Conservation (phyloP, 345 rosid species). For the Moricandia arvensis region DNA sequence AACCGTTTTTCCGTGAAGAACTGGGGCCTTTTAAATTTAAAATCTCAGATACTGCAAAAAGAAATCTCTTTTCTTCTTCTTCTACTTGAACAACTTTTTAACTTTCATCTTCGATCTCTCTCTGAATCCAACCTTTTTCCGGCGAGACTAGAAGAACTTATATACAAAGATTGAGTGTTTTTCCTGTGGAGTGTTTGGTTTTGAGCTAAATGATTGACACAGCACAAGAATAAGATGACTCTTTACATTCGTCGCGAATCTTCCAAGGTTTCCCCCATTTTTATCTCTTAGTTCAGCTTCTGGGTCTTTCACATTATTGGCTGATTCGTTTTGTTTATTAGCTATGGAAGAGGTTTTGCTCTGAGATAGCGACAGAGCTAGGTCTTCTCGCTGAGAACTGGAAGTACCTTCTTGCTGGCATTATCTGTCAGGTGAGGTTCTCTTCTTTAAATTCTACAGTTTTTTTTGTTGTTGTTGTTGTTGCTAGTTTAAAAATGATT, state of each 20-base stretch:
- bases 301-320: neutral
- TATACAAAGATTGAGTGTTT: neutral
- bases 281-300: neutral
- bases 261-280: slow-evolving; percentile 58
- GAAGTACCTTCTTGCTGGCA: slow-evolving; percentile 83
- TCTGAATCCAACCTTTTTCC: neutral
- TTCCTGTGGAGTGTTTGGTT: neutral
- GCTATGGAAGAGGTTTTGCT: slow-evolving; percentile 95
- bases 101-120: slow-evolving; percentile 24
- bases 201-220: slow-evolving; percentile 39
- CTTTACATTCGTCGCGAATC: slow-evolving; percentile 96
- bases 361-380: slow-evolving; percentile 78
- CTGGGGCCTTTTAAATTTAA: slow-evolving; percentile 38
- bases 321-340: slow-evolving; percentile 31
- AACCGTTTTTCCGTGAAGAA: slow-evolving; percentile 62
- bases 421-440: slow-evolving; percentile 74
- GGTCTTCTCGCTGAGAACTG: slow-evolving; percentile 82
- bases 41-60: slow-evolving; percentile 31
- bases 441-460: slow-evolving; percentile 9
- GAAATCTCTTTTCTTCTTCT: slow-evolving; percentile 30
- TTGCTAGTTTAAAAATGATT: too few species aligned
- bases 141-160: slow-evolving; percentile 3
- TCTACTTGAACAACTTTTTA: neutral
- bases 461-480: neutral
- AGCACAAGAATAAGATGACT: slow-evolving; percentile 52